Base-by-base conservation (phyloP, 2,329 filamentous ascomycete species). In the Paecilomyces dactylethromorphus region DNA sequence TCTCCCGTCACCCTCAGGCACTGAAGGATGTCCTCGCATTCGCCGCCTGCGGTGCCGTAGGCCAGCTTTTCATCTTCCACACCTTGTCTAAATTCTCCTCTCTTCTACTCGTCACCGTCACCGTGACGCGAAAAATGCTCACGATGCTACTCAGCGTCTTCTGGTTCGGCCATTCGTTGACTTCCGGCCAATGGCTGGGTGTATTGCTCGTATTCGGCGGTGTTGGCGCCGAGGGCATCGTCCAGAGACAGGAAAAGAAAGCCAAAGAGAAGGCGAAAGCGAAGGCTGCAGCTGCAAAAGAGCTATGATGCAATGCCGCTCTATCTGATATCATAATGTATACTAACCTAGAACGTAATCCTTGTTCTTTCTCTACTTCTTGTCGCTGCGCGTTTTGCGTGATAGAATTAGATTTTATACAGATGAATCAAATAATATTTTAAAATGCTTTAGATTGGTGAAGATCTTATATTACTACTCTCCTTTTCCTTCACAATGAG, bases 51-150 rank as follows among this genome's bases (percentile, higher is more conserved):
- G 94, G 94, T 56, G 94, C 93, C 32, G 80, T 99, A 2, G 94
- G 94, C 2, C 94, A 99, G 76, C 87, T 99, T 12, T 99, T 99
- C 70, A 97, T 99, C 66, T 97, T 96, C 81, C 92, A 96, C 77
- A 97, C 94, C 0, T 84, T 99, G 5, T 89, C 92, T 13, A 91
- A 90, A 55, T 99, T 97, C 78, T 94, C 90, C 10, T 94, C 89
- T 10, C 84, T 99, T 54, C 83, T 97, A 56, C 85, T 99, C 55
- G 93, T 97, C 51, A 97, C 94, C 3, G 92, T 99, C 2, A 99
- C 92, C 1, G 94, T 99, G 53, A 99, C 94, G 53, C 84, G 94
- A 70, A 99, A 99, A 80, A 99, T 99, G 94, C 84, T 97, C 73
- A 97, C 93, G 65, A 99, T 99, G 94, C 91, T 97, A 60, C 82